phyloP scores from a whole-genome alignment of 2,329 filamentous ascomycete genomes.

The Pseudocercospora pini-densiflorae region DNA sequence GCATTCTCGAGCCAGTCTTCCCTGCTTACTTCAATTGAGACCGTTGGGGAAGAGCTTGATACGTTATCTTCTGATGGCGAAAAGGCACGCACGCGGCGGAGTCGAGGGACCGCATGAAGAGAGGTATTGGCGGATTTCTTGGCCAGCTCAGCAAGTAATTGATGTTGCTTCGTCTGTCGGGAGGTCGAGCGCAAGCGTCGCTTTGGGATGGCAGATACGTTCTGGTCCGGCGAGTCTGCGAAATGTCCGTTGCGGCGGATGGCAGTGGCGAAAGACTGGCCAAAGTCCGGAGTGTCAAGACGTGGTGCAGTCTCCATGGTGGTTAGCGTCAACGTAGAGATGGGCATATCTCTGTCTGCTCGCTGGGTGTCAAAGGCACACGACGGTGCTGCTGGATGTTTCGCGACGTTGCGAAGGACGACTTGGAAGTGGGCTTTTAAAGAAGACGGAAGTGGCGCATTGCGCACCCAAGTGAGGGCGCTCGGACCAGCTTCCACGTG shows the following conservation, averaged over 20 bases:
- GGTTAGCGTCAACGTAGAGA: neutral
- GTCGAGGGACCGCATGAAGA: neutral
- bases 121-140: neutral
- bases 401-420: neutral
- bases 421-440: neutral
- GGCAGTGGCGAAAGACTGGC: neutral
- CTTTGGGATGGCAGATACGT: neutral
- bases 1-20: neutral
- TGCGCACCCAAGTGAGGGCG: neutral
- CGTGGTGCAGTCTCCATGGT: neutral
- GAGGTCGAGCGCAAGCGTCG: neutral
- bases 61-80: neutral
- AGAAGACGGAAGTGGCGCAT: neutral
- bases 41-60: neutral
- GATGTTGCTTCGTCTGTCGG: neutral
- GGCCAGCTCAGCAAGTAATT: neutral
- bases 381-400: neutral
- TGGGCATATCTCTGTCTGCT: neutral
- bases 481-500: neutral
- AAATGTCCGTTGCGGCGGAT: neutral
- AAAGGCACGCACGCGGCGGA: neutral
- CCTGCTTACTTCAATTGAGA: neutral
- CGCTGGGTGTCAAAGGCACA: neutral
- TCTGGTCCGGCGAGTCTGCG: neutral
- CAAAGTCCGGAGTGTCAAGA: neutral